Conservation (phyloP, 768 basidiomycete genomes). For the Cystobasidium ongulense region DNA sequence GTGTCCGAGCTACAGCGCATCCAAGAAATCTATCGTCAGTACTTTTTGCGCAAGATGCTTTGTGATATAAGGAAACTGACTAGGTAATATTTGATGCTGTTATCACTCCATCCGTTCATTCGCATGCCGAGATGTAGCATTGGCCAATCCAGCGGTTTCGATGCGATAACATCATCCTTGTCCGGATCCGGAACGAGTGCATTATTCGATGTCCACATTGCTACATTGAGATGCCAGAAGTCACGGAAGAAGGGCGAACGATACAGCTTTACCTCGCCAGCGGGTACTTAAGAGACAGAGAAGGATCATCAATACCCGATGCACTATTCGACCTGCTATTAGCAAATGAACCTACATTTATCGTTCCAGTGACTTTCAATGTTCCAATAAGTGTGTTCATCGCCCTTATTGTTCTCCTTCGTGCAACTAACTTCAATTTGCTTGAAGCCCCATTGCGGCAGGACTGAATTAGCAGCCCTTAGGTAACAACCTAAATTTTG, state of each 20-base stretch:
- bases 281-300: constrained; percentile 56
- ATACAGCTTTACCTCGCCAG: constrained; percentile 74
- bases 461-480: constrained; percentile 71
- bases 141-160: constrained; percentile 87
- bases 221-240: constrained; percentile 98
- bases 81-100: constrained; percentile 82
- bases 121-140: constrained; percentile 77
- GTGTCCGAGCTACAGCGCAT: constrained; percentile 57
- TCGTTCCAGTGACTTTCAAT: constrained; percentile 97
- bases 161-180: constrained; percentile 95
- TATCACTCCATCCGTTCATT: constrained; percentile 94
- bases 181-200: constrained; percentile 94
- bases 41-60: not conserved
- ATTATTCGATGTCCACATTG: constrained; percentile 99
- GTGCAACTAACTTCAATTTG: constrained; percentile 93
- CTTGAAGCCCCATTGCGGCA: constrained; percentile 99
- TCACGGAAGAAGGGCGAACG: constrained; percentile 86
- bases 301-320: not conserved
- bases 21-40: constrained; percentile 18
- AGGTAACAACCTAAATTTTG: constrained; percentile 72
- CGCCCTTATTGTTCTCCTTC: constrained; percentile 70
- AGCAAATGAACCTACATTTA: constrained; percentile 57
- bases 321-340: too few relatives aligned
- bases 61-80: constrained; percentile 10
- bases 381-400: constrained; percentile 92